Evolutionary conservation across 169 alveolate species (phyloP).

Genomic region (Neospora caninum): DNA sequence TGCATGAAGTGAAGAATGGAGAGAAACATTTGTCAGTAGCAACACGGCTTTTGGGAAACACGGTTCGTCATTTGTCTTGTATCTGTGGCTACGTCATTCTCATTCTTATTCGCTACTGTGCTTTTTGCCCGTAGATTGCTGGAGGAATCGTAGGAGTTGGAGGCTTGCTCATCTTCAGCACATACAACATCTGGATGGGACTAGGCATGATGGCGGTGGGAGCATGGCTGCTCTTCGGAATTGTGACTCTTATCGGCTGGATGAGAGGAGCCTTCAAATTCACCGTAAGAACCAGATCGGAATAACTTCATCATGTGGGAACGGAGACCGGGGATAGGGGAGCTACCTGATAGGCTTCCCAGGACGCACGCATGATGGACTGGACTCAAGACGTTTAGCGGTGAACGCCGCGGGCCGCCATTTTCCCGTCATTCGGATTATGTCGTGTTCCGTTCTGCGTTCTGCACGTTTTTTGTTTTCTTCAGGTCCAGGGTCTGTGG

Average conservation of each 20-base stretch:
- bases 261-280: conserved; percentile 21
- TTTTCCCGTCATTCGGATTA: background rate
- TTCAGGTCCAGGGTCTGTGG: conserved; percentile 39
- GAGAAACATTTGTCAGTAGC: no score
- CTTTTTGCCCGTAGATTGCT: background rate
- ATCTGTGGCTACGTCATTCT: no score
- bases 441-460: background rate
- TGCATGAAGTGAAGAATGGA: no score
- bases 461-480: background rate
- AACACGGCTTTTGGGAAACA: no score
- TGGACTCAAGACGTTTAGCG: no score
- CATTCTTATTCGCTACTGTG: background rate
- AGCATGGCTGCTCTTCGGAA: conserved; percentile 6
- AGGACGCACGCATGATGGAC: no score
- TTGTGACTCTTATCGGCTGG: background rate
- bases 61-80: no score
- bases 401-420: no score
- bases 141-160: background rate
- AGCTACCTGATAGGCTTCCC: no score
- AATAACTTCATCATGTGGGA: no score
- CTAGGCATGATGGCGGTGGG: background rate
- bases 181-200: conserved; percentile 19
- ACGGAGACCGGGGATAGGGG: no score
- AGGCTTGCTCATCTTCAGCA: background rate
- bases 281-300: background rate